Percentiles rank a stretch among this genome's conserved stretches.
These are phyloP conservation scores for Talaromyces wortmannii DNA, from an alignment of 495 filamentous ascomycete genomes.

Conservation along the genomic window DNA sequence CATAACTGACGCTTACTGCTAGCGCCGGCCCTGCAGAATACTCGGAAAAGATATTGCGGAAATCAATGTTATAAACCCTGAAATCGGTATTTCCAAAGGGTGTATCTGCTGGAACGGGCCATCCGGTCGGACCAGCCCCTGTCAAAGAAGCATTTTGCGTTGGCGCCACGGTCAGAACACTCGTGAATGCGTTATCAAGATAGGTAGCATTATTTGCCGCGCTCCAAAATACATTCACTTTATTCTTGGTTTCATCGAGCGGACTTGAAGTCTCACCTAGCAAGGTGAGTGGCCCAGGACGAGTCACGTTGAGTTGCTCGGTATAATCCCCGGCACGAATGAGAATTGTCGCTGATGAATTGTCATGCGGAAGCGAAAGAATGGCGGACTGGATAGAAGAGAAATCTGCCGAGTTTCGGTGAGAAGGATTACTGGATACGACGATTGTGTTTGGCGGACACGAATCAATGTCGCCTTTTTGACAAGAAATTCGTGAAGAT, in stretches of 20 bases:
- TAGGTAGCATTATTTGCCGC: slow-evolving; percentile 27
- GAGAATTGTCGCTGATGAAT: slow-evolving; percentile 42
- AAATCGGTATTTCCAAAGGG: slow-evolving; percentile 52
- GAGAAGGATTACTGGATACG: slow-evolving; percentile 25
- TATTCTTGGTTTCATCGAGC: slow-evolving; percentile 29
- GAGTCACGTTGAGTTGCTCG: slow-evolving; percentile 56
- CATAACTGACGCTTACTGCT: slow-evolving; percentile 46
- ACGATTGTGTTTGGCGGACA: slow-evolving; percentile 44
- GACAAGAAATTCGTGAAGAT: not conserved
- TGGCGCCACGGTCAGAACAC: slow-evolving; percentile 47
- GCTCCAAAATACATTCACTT: slow-evolving; percentile 42
- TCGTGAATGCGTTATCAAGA: slow-evolving; percentile 51
- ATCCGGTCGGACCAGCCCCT: slow-evolving; percentile 48
- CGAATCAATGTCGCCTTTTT: slow-evolving; percentile 19
- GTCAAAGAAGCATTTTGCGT: slow-evolving; percentile 50
- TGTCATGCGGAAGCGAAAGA: slow-evolving; percentile 44
- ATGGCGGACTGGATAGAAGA: slow-evolving; percentile 45
- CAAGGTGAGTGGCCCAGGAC: slow-evolving; percentile 46
- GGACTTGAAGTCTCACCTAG: slow-evolving; percentile 43
- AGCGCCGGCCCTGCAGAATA: slow-evolving; percentile 48
- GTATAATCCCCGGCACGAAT: slow-evolving; percentile 48
- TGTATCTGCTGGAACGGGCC: slow-evolving; percentile 46
- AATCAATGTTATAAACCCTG: slow-evolving; percentile 53
- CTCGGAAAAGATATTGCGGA: slow-evolving; percentile 47
- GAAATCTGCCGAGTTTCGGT: slow-evolving; percentile 25